These are phyloP conservation scores for Torrubiellomyces zombiae DNA, from an alignment of 2,329 filamentous ascomycete genomes.

Conservation along the genomic window DNA sequence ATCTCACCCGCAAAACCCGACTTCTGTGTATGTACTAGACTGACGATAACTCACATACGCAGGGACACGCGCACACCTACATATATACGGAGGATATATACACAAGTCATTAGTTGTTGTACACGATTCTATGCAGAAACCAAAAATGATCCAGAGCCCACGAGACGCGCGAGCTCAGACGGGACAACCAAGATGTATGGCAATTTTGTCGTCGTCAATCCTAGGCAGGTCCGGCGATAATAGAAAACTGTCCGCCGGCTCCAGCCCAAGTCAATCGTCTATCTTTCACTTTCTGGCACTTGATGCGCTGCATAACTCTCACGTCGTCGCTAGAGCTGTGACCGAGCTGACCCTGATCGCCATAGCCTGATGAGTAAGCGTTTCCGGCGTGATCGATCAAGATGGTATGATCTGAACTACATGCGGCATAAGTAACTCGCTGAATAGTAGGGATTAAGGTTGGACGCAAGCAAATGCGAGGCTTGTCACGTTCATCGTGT, in stretches of 20 bases:
- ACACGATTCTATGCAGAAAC: too few relatives aligned
- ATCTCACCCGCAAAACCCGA: too few relatives aligned
- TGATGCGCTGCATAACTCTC: constrained; percentile 51
- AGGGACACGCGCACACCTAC: too few relatives aligned
- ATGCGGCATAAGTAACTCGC: constrained; percentile 27
- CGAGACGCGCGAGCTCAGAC: too few relatives aligned
- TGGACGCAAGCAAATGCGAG: constrained; percentile 45
- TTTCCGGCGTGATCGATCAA: constrained; percentile 46
- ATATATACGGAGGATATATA: too few relatives aligned
- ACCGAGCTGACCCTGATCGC: constrained; percentile 53
- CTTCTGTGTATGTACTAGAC: too few relatives aligned
- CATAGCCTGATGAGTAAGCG: constrained; percentile 58
- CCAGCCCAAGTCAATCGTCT: constrained; percentile 54
- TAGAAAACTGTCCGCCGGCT: constrained; percentile 59
- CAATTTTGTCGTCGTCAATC: too few relatives aligned
- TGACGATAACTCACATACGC: too few relatives aligned
- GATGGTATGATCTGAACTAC: constrained; percentile 51
- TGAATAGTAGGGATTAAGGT: constrained; percentile 36
- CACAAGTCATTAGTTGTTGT: too few relatives aligned
- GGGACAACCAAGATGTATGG: too few relatives aligned
- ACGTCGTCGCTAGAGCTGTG: constrained; percentile 56
- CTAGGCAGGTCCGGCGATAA: constrained; percentile 31
- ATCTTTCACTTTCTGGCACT: constrained; percentile 59
- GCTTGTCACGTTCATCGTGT: constrained; percentile 35
- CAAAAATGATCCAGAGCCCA: too few relatives aligned